A percentile compares a stretch with the other conserved stretches of the same genome.
phyloP scores from a whole-genome alignment of 1,139 yeast species.

The Pichia sp. region DNA sequence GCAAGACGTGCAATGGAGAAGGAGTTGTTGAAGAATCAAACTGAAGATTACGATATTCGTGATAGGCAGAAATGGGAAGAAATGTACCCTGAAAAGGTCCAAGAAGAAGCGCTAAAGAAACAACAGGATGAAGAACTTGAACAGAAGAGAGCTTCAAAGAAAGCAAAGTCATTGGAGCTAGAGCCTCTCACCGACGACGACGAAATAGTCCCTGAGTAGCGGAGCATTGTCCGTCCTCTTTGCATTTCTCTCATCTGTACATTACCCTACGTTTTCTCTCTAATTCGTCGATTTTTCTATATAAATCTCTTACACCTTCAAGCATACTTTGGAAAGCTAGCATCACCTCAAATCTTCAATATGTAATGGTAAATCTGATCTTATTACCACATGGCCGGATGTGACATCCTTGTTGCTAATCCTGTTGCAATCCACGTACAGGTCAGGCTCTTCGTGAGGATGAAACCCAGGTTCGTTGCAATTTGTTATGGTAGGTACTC shows the following conservation, averaged over 20 bases:
- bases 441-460: slow-evolving; percentile 43
- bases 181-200: slow-evolving; percentile 10
- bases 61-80: slow-evolving; percentile 23
- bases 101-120: slow-evolving; percentile 9
- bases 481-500: slow-evolving; percentile 42
- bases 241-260: no score
- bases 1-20: slow-evolving; percentile 24
- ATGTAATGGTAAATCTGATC: slow-evolving; percentile 37
- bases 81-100: slow-evolving; percentile 19
- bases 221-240: no score
- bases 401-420: slow-evolving; percentile 16
- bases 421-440: slow-evolving; percentile 40
- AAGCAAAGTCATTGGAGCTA: slow-evolving; percentile 7
- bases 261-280: no score
- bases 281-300: background rate
- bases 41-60: slow-evolving; percentile 26
- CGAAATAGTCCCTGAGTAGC: no score
- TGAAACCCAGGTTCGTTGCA: slow-evolving; percentile 46
- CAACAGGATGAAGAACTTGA: slow-evolving; percentile 6
- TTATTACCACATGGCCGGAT: slow-evolving; percentile 44
- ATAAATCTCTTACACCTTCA: background rate
- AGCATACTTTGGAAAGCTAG: background rate
- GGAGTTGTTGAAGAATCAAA: slow-evolving; percentile 18
- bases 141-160: slow-evolving; percentile 9
- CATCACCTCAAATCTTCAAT: slow-evolving; percentile 33